These are phyloP conservation scores for Zostera marina DNA, from an alignment of 116 monocot species.

Conservation along the genomic window DNA sequence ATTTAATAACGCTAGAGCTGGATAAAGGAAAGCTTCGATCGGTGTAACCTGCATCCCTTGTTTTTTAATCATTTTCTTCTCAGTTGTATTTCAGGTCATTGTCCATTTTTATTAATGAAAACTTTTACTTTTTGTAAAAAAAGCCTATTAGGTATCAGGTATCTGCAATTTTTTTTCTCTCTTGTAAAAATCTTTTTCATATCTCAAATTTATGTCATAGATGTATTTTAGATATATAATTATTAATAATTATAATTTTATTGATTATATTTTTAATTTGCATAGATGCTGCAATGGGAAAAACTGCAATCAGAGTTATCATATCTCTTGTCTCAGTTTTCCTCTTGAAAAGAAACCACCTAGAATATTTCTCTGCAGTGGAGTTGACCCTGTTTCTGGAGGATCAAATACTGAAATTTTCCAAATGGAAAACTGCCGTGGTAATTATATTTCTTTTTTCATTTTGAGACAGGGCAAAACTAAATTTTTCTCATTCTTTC, in stretches of 20 bases:
- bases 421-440: slow-evolving; percentile 3
- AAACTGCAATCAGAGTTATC: slow-evolving; percentile 54
- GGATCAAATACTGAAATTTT: slow-evolving; percentile 48
- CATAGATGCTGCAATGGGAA: slow-evolving; percentile 70
- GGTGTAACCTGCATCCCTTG: too few species aligned
- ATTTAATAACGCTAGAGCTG: too few species aligned
- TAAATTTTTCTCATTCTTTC: neutral
- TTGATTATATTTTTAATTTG: neutral
- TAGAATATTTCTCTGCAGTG: slow-evolving; percentile 54
- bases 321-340: slow-evolving; percentile 65
- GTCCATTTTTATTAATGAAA: too few species aligned
- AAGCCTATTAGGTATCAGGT: neutral
- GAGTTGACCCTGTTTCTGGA: slow-evolving; percentile 44
- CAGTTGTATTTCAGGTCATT: too few species aligned
- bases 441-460: slow-evolving; percentile 20
- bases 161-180: neutral
- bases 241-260: neutral
- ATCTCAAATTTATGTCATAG: neutral
- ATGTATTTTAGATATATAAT: too few species aligned
- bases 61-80: too few species aligned
- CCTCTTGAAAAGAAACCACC: slow-evolving; percentile 25
- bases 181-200: neutral
- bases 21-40: too few species aligned
- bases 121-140: too few species aligned
- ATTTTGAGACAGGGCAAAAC: neutral